A percentile compares a stretch with the other conserved stretches of the same genome.
Evolutionary conservation across 768 basidiomycete species (phyloP).

Genomic region (Podaxis sp.): DNA sequence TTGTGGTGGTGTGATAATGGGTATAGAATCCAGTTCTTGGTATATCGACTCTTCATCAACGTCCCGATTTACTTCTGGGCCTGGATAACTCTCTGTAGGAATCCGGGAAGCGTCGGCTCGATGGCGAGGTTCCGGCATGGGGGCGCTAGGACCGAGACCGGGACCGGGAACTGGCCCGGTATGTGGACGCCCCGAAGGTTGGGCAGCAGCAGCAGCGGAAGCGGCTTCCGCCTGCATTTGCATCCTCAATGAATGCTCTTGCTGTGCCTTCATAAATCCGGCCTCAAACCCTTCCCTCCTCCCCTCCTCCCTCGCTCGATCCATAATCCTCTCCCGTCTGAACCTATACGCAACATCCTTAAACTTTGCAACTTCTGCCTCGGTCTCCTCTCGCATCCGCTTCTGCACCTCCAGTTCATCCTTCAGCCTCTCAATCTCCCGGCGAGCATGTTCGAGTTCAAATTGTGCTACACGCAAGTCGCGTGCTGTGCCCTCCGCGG

Average conservation of each 20-base stretch:
- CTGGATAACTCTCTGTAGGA: background rate
- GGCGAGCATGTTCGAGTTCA: constrained; percentile 40
- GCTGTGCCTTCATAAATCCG: constrained; percentile 41
- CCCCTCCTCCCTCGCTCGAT: constrained; percentile 59
- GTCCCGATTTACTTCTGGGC: background rate
- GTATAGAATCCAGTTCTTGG: constrained; percentile 11
- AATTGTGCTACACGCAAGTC: constrained; percentile 39
- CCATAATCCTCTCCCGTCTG: constrained; percentile 49
- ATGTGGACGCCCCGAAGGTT: background rate
- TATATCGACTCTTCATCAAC: background rate
- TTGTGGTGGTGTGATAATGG: constrained; percentile 6
- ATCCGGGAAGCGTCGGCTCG: background rate
- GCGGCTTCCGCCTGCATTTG: constrained; percentile 12
- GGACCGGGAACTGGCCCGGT: background rate
- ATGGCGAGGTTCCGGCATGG: background rate
- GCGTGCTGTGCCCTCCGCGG: constrained; percentile 34
- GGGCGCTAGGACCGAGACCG: background rate
- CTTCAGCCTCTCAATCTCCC: constrained; percentile 55
- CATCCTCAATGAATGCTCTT: constrained; percentile 27
- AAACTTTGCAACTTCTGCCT: constrained; percentile 50
- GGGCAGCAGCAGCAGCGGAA: constrained; percentile 2
- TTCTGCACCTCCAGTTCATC: constrained; percentile 47
- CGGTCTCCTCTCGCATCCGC: constrained; percentile 56
- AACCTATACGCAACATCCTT: constrained; percentile 50
- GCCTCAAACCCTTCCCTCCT: constrained; percentile 49